phyloP scores from a whole-genome alignment of 1,284 basidiomycete species.

The Athelia psychrophila region DNA sequence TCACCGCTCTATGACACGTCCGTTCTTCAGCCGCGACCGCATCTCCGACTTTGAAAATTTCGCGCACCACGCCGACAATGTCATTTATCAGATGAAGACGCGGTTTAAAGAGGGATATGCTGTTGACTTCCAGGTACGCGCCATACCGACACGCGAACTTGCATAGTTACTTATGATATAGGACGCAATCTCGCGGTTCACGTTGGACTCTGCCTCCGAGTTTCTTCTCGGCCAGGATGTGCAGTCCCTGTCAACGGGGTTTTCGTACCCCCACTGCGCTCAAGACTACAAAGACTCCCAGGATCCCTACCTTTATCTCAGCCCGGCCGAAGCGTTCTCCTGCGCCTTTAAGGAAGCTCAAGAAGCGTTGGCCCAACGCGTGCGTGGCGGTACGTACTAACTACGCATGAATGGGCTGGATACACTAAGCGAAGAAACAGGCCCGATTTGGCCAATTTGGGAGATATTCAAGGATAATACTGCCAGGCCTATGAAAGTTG shows the following conservation, averaged over 20 bases:
- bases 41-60: constrained; percentile 21
- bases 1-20: constrained; percentile 29
- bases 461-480: constrained; percentile 18
- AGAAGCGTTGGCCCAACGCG: constrained; percentile 3
- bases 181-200: constrained; percentile 44
- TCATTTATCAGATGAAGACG: constrained; percentile 13
- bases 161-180: constrained; percentile 15
- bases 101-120: constrained; percentile 40
- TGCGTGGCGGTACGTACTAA: too few species aligned
- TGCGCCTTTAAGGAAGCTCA: constrained; percentile 21
- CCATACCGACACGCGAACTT: neutral
- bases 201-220: constrained; percentile 45
- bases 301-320: neutral
- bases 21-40: constrained; percentile 20
- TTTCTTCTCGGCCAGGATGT: constrained; percentile 46
- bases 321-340: constrained; percentile 22
- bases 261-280: constrained; percentile 30
- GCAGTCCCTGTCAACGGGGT: constrained; percentile 30
- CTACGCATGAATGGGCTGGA: too few species aligned
- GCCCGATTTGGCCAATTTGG: constrained; percentile 13
- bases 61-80: constrained; percentile 12
- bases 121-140: constrained; percentile 47
- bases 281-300: neutral
- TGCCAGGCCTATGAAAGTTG: constrained; percentile 13
- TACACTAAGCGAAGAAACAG: too few species aligned